Percentiles rank a stretch among this genome's conserved stretches.
phyloP scores from a whole-genome alignment of 2,329 filamentous ascomycete genomes.

The Tolypocladium amazonense region DNA sequence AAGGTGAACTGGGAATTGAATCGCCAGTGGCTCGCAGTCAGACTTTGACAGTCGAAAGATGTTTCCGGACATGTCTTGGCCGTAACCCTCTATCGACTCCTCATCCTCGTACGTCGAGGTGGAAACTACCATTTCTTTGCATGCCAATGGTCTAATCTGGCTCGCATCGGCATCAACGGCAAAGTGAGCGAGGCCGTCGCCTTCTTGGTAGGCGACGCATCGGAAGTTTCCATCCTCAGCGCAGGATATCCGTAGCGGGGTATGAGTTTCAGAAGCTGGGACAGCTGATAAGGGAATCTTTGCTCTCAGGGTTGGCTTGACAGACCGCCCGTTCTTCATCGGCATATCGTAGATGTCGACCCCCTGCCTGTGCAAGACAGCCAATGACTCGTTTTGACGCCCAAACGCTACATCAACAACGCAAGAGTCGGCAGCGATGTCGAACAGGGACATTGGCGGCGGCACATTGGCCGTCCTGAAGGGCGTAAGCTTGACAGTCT shows the following conservation, averaged over 20 bases:
- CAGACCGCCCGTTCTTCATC: conserved; percentile 41
- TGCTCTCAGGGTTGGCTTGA: conserved; percentile 29
- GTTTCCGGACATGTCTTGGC: conserved; percentile 35
- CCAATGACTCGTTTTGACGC: conserved; percentile 52
- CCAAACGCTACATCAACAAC: conserved; percentile 68
- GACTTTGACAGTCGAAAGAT: conserved; percentile 27
- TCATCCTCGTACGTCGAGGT: conserved; percentile 22
- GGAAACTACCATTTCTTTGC: conserved; percentile 12
- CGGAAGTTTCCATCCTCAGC: conserved; percentile 16
- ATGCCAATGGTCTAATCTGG: conserved; percentile 8
- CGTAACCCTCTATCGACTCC: conserved; percentile 22
- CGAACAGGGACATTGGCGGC: conserved; percentile 82
- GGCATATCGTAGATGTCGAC: conserved; percentile 64
- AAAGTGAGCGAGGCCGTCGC: conserved; percentile 12
- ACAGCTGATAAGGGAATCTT: conserved; percentile 26
- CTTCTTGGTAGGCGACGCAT: conserved; percentile 20
- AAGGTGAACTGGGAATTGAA: conserved; percentile 34
- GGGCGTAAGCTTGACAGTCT: conserved; percentile 70
- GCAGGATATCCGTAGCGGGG: conserved; percentile 22
- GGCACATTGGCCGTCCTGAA: conserved; percentile 76
- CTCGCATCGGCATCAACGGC: conserved; percentile 7
- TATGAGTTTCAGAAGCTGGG: conserved; percentile 9
- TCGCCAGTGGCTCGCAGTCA: conserved; percentile 20
- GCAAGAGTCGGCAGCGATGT: conserved; percentile 51
- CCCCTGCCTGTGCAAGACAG: conserved; percentile 56